These are phyloP conservation scores for Prunus fruticosa DNA, from an alignment of 306 rosid genomes.

Conservation along the genomic window DNA sequence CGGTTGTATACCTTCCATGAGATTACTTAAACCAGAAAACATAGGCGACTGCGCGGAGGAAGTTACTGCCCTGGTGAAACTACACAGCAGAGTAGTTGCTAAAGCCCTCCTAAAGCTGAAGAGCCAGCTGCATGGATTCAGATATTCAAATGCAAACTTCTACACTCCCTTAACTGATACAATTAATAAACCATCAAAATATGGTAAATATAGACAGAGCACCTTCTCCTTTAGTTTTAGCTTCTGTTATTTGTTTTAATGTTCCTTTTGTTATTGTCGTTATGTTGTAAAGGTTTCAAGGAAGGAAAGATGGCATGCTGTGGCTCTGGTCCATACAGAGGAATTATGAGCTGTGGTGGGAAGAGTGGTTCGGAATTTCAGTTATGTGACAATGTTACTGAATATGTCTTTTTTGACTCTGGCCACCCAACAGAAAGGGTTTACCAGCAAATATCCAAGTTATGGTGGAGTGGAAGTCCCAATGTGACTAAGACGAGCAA, in stretches of 20 bases:
- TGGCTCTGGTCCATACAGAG: constrained; percentile 34
- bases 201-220: constrained; percentile 8
- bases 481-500: too few species aligned
- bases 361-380: constrained; percentile 38
- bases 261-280: neutral
- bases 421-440: constrained; percentile 41
- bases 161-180: constrained; percentile 7
- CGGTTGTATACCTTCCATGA: constrained; percentile 19
- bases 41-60: constrained; percentile 20
- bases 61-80: constrained; percentile 7
- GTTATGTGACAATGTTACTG: constrained; percentile 35
- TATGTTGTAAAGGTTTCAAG: constrained; percentile 24
- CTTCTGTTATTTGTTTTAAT: neutral
- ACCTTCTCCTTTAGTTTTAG: neutral
- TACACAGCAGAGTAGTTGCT: constrained; percentile 24
- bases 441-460: constrained; percentile 27
- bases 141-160: constrained; percentile 23
- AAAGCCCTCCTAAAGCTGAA: constrained; percentile 19
- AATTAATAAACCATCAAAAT: constrained; percentile 27
- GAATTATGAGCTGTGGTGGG: constrained; percentile 34
- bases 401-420: constrained; percentile 46
- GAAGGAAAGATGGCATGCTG: constrained; percentile 37
- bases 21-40: neutral
- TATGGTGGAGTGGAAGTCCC: too few species aligned
- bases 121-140: constrained; percentile 27